Evolutionary conservation across 257 asterid genomes (phyloP), one percentile per base, ranked within the genome.

Genomic region (Forsythia suspensa): DNA sequence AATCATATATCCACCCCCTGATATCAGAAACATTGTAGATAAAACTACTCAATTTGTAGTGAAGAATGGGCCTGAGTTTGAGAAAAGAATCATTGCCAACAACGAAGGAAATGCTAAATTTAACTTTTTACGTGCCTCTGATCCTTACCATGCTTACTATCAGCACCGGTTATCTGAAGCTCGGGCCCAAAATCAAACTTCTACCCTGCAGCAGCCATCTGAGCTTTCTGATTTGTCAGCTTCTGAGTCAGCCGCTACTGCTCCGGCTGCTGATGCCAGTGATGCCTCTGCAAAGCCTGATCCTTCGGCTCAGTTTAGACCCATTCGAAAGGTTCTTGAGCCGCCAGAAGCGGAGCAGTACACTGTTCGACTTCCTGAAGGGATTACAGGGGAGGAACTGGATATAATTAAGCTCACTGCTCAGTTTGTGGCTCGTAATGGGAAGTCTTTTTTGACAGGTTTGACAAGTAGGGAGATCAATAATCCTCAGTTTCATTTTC

Each of bases 301-400:
- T 55, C 98, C 88, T 1, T 73, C 94, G 0, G 94, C 95, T 40
- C 90, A 73, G 46, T 91, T 95, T 85, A 87, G 92, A 70, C 74
- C 90, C 37, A 88, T 87, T 8, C 88, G 83, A 21, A 90, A 85
- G 87, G 93, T 89, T 83, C 98, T 93, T 77, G 97, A 95, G 82
- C 98, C 97, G 37, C 98, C 99, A 16, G 99, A 95, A 88, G 91
- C 96, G 3, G 99, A 95, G 82, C 95, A 90, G 42, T 95, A 91
- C 74, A 93, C 98, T 6, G 99, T 95, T 68, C 84, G 92, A 73
- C 95, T 95, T 66, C 98, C 98, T 77, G 99, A 93, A 82, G 99
- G 98, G 52, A 93, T 93, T 71, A 90, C 98, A 0, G 97, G 97
- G 67, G 99, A 93, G 88, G 99, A 95, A 76, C 77, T 95, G 84